phyloP scores from a whole-genome alignment of 768 basidiomycete species.

The Russula emetica region DNA sequence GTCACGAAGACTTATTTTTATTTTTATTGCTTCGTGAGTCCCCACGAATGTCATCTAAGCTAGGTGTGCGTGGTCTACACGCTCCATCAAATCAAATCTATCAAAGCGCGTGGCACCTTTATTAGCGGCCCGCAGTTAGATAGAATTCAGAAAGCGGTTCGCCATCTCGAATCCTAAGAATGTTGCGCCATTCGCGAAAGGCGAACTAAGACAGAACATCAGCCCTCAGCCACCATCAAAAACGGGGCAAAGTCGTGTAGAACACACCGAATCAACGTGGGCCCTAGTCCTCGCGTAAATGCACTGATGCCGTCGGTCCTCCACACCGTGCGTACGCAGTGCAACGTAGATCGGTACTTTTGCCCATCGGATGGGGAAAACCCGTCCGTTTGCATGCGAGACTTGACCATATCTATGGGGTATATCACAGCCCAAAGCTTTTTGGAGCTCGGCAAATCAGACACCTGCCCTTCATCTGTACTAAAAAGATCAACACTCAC shows the following conservation, averaged over 20 bases:
- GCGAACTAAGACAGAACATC: conserved; percentile 52
- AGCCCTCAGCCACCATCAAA: conserved; percentile 11
- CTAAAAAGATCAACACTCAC: conserved; percentile 38
- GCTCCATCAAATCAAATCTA: not conserved
- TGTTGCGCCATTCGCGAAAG: conserved; percentile 95
- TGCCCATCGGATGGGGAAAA: conserved; percentile 70
- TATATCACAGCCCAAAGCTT: conserved; percentile 92
- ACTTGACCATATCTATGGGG: conserved; percentile 95
- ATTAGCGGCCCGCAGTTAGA: conserved; percentile 13
- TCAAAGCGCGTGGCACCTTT: not conserved
- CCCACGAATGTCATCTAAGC: not conserved
- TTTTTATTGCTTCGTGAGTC: not conserved
- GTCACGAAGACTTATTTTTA: not conserved
- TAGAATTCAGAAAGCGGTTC: conserved; percentile 57
- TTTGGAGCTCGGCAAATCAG: conserved; percentile 15
- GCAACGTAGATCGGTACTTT: conserved; percentile 76
- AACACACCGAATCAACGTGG: conserved; percentile 83
- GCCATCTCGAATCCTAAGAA: conserved; percentile 96
- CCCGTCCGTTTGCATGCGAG: conserved; percentile 92
- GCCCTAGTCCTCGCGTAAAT: conserved; percentile 87
- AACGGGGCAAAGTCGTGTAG: conserved; percentile 13
- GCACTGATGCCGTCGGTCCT: conserved; percentile 76
- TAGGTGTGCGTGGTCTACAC: conserved; percentile 7
- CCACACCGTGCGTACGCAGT: conserved; percentile 83
- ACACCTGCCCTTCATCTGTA: conserved; percentile 16